Evolutionary conservation across 208 protist genomes (phyloP), one percentile per base, ranked within the genome.

Genomic region (Leishmania braziliensis): DNA sequence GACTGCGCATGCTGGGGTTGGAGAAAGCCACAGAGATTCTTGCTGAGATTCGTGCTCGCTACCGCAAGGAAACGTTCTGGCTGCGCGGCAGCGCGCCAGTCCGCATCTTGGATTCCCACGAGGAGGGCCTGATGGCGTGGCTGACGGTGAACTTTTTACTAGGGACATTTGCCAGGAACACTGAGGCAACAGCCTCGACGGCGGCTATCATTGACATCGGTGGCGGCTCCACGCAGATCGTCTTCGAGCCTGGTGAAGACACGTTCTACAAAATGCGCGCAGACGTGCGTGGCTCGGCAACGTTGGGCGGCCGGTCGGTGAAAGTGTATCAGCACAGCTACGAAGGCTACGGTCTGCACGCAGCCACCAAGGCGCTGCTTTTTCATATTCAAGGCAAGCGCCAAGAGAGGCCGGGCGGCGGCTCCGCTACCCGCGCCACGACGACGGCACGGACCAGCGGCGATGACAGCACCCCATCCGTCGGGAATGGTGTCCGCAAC

Each of bases 81-180:
- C 0, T 93, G 79, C 85, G 87, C 60, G 88, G 87, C 18, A 78
- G 77, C 50, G 51, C 91, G 29, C 82, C 91, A 0, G 90, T 92
- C n/a, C 86, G 86, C 71, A 95, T 97, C 56, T 84, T 97, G 71
- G 92, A 94, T 48, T 92, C 91, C 56, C 56, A 77, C n/a, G 95
- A 96, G 50, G 95, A 98, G 84, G 95, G 95, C 12, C 87, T 88
- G 58, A 84, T 95, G 66, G 92, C 91, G 75, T 98, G 95, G 95
- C 56, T 96, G 9, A 95, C 95, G 0, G 91, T 96, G 20, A 98
- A 98, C 83, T 96, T 91, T 68, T 84, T 98, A 16, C 77, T 94
- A 10, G 89, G 89, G 1, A 84, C 81, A 26, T 86, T 90, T 65
- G 8, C 48, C 6, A 73, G 16, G 4, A 12, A 14, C 20, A 1